Evolutionary conservation across 2,329 filamentous ascomycete genomes (phyloP), one percentile per base, ranked within the genome.

Genomic region (Aureobasidium sp.): DNA sequence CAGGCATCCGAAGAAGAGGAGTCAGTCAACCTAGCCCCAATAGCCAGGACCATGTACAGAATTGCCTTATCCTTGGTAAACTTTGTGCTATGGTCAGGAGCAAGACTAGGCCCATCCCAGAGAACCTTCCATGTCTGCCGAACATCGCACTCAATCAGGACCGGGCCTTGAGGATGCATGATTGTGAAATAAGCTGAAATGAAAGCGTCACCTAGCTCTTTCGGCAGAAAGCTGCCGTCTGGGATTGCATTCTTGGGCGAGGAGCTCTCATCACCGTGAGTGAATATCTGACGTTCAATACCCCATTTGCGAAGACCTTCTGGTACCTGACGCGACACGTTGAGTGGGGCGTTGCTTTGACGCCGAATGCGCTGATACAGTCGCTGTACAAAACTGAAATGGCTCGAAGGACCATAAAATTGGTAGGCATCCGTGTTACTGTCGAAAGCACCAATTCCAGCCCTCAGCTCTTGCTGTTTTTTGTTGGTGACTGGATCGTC

Each of bases 401-500:
- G 59, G 7, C 40, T 49, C 7, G 50, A 57, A 25, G 59, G 59
- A 1, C 59, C 59, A 25, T 61, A 61, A 23, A 61, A 61, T 21
- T 61, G 59, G 42, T 61, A 61, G 6, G 49, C 50, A 3, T 61
- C 33, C 6, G 59, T 61, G 21, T 38, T 49, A 2, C 13, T 21
- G 40, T 61, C 42, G n/a, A 61, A 61, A 2, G 59, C 59, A 8
- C 29, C 49, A 21, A 61, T 61, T 15, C 59, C 59, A 29, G 59
- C 59, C 8, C 59, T n/a, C 33, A 61, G 10, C 19, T 61, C 59
- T 40, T 57, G 49, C 31, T 61, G 59, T 42, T 61, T 61, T 25
- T 61, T 57, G 33, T 57, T 47, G 15, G 29, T 21, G 17, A 45
- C 42, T 9, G 49, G 58, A 15, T 57, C 31, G 13, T 55, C 50